phyloP scores from a whole-genome alignment of 345 rosid species.

The Rhizophora apiculata region DNA sequence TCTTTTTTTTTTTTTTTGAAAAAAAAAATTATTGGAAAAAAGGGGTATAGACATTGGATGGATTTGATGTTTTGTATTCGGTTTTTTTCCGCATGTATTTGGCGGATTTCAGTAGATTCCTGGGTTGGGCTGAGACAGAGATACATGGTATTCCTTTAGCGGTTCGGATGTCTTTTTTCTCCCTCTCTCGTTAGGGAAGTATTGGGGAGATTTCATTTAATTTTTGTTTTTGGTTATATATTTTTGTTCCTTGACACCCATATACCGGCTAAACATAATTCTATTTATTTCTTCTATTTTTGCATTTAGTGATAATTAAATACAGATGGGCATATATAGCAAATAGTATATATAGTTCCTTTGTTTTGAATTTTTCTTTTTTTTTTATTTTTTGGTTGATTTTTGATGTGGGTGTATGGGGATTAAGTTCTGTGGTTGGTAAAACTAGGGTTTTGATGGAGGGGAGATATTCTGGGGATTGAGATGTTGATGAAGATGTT shows the following conservation, averaged over 20 bases:
- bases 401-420: constrained; percentile 28
- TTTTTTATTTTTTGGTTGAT: constrained; percentile 12
- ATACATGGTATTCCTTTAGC: constrained; percentile 46
- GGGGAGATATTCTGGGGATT: constrained; percentile 59
- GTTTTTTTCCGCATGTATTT: constrained; percentile 45
- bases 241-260: background rate
- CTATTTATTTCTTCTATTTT: too few relatives aligned
- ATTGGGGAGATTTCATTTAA: constrained; percentile 27
- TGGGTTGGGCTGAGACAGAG: constrained; percentile 44
- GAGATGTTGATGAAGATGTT: constrained; percentile 44
- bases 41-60: constrained; percentile 28
- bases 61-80: constrained; percentile 37
- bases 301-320: too few relatives aligned
- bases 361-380: background rate
- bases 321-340: background rate
- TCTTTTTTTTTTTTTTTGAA: background rate
- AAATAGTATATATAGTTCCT: background rate
- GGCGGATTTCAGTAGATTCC: constrained; percentile 54
- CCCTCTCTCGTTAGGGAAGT: constrained; percentile 17
- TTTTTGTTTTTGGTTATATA: background rate
- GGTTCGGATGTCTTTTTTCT: constrained; percentile 14
- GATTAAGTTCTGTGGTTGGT: constrained; percentile 32
- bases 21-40: background rate
- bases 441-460: constrained; percentile 54
- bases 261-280: background rate